Base-by-base conservation (phyloP, 192 early-diverging fungal genomes). In the Gryganskiella cystojenkinii region DNA sequence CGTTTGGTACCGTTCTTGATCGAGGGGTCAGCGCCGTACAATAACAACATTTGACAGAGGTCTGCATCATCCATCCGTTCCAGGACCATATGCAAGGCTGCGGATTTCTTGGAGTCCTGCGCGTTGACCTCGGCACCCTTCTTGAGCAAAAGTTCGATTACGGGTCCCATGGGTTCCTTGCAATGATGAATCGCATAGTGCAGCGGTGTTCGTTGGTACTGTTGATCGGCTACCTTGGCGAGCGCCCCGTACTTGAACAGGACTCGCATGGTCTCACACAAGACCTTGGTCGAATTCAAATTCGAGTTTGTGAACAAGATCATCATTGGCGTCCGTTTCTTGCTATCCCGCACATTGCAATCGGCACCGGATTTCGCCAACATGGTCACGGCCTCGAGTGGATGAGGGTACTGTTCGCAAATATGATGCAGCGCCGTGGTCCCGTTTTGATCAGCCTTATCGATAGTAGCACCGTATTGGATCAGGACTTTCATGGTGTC, bases 251-350 rank as follows among this genome's bases (percentile, higher is more conserved):
- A 68, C 60, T 73, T 73, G 65, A 80, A 67, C 35, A 80, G 34
- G 8, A 80, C 56, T 4, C 79, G 44, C 62, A 74, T 74, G 20
- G 61, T 67, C 47, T 80, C 79, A 6, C 73, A 7, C 25, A 73
- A 20, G 19, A 69, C 65, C 51, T 73, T 73, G 58, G 64, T 80
- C 17, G 79, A 80, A 1, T 37, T 42, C 19, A 73, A 52, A 55
- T 67, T 59, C 0, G 70, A 33, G 54, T 68, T 72, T 24, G 71
- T 61, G 9, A 80, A 28, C 4, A 73, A 40, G 4, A 55, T 57
- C 65, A 78, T 78, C 46, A 78, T n/a, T 11, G 74, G 74, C 4
- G 74, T 78, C n/a, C 74, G 60, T 49, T 78, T 78, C 67, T 78
- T 78, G 40, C 15, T 22, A 35, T 78, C 74, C 2, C 74, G 74